Percentiles rank a stretch among this genome's conserved stretches.
Conservation (phyloP, 2,329 filamentous ascomycete genomes). For the Phyllachora maydis region DNA sequence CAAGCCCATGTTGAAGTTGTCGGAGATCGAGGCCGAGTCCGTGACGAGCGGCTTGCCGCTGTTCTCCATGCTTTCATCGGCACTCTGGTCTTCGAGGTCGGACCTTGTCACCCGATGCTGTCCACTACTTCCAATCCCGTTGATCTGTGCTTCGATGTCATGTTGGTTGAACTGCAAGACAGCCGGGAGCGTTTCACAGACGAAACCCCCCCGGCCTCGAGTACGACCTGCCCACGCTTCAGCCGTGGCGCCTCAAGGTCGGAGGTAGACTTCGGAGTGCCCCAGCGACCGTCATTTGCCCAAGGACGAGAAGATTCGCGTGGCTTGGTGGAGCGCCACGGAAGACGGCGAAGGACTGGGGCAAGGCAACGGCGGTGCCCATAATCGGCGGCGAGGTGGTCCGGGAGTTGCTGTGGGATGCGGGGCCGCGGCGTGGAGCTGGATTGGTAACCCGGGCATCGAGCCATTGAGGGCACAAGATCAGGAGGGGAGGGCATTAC, state of each 20-base stretch:
- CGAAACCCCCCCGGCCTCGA: conserved; percentile 31
- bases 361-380: conserved; percentile 27
- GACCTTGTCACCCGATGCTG: conserved; percentile 41
- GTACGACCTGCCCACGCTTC: conserved; percentile 30
- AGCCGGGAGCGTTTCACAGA: conserved; percentile 41
- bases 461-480: too few species aligned
- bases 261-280: conserved; percentile 11
- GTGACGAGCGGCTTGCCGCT: conserved; percentile 24
- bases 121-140: conserved; percentile 30
- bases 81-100: conserved; percentile 40
- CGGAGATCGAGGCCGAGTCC: conserved; percentile 8
- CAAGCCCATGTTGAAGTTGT: conserved; percentile 26
- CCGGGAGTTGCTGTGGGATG: conserved; percentile 37
- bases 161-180: conserved; percentile 40
- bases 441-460: too few species aligned
- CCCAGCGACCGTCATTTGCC: conserved; percentile 16
- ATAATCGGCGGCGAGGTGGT: conserved; percentile 34
- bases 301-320: conserved; percentile 33
- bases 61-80: conserved; percentile 36
- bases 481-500: too few species aligned
- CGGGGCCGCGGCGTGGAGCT: conserved; percentile 35
- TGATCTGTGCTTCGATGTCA: conserved; percentile 36
- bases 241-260: conserved; percentile 34
- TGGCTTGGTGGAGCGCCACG: conserved; percentile 14
- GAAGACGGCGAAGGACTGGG: conserved; percentile 23